Percentiles rank a stretch among this genome's conserved stretches.
phyloP scores from a whole-genome alignment of 106 monocot species.

The Posidonia australis region DNA sequence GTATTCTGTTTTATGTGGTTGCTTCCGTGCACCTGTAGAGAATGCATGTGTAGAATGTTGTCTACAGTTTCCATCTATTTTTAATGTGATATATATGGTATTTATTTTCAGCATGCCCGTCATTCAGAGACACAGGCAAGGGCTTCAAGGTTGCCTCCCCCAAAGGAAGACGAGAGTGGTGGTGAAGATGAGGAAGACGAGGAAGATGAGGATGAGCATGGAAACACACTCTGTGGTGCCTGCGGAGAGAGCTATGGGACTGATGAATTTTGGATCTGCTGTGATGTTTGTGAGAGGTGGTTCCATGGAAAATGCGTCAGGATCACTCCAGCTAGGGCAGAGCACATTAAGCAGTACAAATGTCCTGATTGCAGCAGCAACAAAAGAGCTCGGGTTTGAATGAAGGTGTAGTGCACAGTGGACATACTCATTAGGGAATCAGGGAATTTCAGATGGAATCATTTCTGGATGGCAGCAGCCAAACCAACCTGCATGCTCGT shows the following conservation, averaged over 20 bases:
- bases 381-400: constrained; percentile 46
- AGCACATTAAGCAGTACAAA: constrained; percentile 95
- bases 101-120: constrained; percentile 21
- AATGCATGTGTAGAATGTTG: too few species aligned
- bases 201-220: constrained; percentile 66
- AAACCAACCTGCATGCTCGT: too few species aligned
- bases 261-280: constrained; percentile 94
- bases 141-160: constrained; percentile 35
- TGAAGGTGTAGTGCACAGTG: not conserved
- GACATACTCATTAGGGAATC: not conserved
- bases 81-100: not conserved
- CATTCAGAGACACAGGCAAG: constrained; percentile 34
- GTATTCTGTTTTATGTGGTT: not conserved
- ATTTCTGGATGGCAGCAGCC: not conserved
- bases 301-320: constrained; percentile 83
- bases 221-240: constrained; percentile 59
- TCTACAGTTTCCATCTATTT: not conserved
- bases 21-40: not conserved
- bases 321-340: constrained; percentile 79
- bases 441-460: not conserved
- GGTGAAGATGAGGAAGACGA: constrained; percentile 49
- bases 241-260: constrained; percentile 59
- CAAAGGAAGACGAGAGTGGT: constrained; percentile 36
- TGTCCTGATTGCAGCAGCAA: constrained; percentile 69
- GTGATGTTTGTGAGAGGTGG: constrained; percentile 86